Evolutionary conservation across 2,329 filamentous ascomycete genomes (phyloP).

Genomic region (Diaporthe ampelina): DNA sequence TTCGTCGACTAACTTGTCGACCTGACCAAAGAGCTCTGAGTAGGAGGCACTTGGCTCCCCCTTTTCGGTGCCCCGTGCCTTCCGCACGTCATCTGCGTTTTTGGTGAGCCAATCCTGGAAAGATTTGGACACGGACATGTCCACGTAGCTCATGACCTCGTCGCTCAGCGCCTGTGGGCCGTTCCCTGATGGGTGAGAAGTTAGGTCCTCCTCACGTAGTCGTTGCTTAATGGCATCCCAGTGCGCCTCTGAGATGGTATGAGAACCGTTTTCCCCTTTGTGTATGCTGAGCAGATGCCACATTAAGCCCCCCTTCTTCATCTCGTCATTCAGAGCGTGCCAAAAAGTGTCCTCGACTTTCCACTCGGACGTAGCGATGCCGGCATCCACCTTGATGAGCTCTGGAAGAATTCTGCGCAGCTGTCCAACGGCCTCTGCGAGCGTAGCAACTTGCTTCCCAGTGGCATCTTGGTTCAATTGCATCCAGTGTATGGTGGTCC

Average conservation of each 20-base stretch:
- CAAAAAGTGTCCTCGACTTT: slow-evolving; percentile 73
- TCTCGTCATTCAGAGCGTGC: slow-evolving; percentile 70
- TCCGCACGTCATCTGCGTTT: slow-evolving; percentile 56
- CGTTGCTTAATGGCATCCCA: slow-evolving; percentile 62
- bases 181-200: slow-evolving; percentile 29
- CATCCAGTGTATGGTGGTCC: slow-evolving; percentile 35
- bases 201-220: slow-evolving; percentile 53
- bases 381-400: slow-evolving; percentile 67
- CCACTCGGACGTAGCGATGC: slow-evolving; percentile 48
- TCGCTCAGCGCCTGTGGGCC: neutral
- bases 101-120: slow-evolving; percentile 68
- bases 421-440: slow-evolving; percentile 22
- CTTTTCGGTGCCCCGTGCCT: slow-evolving; percentile 5
- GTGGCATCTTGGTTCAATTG: slow-evolving; percentile 46
- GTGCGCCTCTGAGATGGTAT: slow-evolving; percentile 59
- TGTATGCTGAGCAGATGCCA: slow-evolving; percentile 56
- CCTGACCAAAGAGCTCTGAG: slow-evolving; percentile 44
- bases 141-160: slow-evolving; percentile 35
- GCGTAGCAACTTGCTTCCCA: slow-evolving; percentile 42
- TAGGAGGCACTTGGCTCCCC: slow-evolving; percentile 29
- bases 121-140: slow-evolving; percentile 52
- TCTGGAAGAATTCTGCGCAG: slow-evolving; percentile 63
- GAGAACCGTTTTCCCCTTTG: slow-evolving; percentile 53
- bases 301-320: slow-evolving; percentile 63
- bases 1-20: slow-evolving; percentile 52